These are phyloP conservation scores for Suillus luteus DNA, from an alignment of 768 basidiomycete genomes.

Conservation along the genomic window DNA sequence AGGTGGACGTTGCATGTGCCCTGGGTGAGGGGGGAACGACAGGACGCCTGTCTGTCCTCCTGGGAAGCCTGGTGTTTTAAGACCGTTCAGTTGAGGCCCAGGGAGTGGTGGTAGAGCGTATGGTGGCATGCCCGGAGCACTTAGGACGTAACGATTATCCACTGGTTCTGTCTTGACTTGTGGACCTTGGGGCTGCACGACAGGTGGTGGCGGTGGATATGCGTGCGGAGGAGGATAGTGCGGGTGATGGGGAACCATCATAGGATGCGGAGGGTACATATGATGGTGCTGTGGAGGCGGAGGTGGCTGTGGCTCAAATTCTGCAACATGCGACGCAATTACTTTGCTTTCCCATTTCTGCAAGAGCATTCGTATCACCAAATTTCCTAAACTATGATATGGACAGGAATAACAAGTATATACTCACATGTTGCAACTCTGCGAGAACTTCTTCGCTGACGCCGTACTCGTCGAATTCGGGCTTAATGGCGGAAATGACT, in stretches of 20 bases:
- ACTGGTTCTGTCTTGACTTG: conserved; percentile 75
- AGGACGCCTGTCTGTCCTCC: conserved; percentile 62
- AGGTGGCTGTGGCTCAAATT: conserved; percentile 70
- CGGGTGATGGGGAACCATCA: conserved; percentile 57
- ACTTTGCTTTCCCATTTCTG: conserved; percentile 98
- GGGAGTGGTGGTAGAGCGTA: conserved; percentile 65
- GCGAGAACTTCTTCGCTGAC: conserved; percentile 88
- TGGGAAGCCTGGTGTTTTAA: conserved; percentile 51
- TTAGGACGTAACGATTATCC: conserved; percentile 68
- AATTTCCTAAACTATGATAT: conserved; percentile 1
- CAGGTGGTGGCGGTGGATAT: conserved; percentile 44
- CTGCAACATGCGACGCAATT: conserved; percentile 91
- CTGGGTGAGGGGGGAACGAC: conserved; percentile 47
- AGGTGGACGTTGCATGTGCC: conserved; percentile 30
- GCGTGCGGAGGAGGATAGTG: conserved; percentile 56
- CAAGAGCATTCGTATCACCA: conserved; percentile 19
- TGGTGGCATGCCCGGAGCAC: conserved; percentile 40
- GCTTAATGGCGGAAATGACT: conserved; percentile 83
- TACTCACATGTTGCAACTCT: conserved; percentile 84
- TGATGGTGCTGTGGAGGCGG: conserved; percentile 51
- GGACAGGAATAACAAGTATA: conserved; percentile 18
- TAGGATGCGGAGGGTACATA: conserved; percentile 60
- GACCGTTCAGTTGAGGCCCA: conserved; percentile 62
- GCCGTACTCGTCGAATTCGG: conserved; percentile 97
- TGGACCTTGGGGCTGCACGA: conserved; percentile 34